Percentiles rank a stretch among this genome's conserved stretches.
Conservation (phyloP, 805 yeast genomes). For the Grigorovia yakushimaensis region DNA sequence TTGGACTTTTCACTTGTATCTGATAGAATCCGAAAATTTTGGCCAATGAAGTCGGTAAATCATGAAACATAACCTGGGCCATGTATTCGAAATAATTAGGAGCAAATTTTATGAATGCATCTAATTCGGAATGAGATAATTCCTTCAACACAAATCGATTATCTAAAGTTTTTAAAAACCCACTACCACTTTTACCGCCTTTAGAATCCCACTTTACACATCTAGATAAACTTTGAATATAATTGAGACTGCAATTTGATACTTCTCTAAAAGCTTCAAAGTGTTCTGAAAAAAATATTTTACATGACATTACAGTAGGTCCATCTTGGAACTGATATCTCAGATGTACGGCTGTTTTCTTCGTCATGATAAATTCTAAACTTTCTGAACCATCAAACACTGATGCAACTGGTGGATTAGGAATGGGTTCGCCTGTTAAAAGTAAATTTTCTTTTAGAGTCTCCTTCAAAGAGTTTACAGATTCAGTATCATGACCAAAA, state of each 20-base stretch:
- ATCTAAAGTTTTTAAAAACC: conserved; percentile 85
- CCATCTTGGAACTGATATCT: conserved; percentile 89
- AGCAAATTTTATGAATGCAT: conserved; percentile 89
- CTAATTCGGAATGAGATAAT: conserved; percentile 76
- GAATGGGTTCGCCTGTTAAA: not conserved
- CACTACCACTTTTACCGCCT: conserved; percentile 96
- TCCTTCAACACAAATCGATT: conserved; percentile 85
- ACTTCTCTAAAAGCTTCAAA: conserved; percentile 86
- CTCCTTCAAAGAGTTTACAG: not conserved
- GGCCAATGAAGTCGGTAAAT: conserved; percentile 87
- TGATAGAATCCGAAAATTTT: conserved; percentile 95
- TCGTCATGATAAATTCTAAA: conserved; percentile 63
- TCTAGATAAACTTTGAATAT: conserved; percentile 80
- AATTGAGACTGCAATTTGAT: conserved; percentile 67
- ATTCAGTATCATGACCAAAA: not conserved
- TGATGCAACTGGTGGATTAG: not conserved
- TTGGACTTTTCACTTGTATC: conserved; percentile 73
- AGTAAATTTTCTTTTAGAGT: not conserved
- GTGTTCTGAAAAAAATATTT: conserved; percentile 90
- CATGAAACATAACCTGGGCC: conserved; percentile 91
- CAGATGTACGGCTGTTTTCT: conserved; percentile 79
- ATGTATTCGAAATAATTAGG: conserved; percentile 94
- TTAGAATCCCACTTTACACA: conserved; percentile 93
- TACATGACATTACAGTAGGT: conserved; percentile 73
- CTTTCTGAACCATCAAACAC: conserved; percentile 11